Conservation (phyloP, 2,329 filamentous ascomycete genomes). For the Aureobasidium sp. region DNA sequence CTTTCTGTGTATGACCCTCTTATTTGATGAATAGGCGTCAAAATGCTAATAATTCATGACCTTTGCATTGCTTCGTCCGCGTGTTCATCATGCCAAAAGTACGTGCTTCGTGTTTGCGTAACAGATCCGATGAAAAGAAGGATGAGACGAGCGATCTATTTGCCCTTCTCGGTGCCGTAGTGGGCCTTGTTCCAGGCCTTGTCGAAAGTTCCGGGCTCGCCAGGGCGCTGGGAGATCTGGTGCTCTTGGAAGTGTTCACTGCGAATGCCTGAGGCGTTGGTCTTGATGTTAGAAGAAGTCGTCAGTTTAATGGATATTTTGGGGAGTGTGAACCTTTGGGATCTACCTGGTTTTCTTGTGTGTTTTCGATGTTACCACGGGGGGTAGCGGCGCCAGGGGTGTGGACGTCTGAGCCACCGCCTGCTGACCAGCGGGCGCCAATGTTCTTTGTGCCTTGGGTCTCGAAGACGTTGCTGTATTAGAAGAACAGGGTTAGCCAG, state of each 20-base stretch:
- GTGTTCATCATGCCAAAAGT: neutral
- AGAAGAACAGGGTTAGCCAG: neutral
- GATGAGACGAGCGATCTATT: conserved; percentile 17
- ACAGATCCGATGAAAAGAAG: neutral
- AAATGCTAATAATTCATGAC: neutral
- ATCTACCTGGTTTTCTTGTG: conserved; percentile 18
- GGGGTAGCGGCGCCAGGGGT: conserved; percentile 26
- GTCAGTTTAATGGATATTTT: neutral
- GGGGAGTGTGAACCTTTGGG: conserved; percentile 15
- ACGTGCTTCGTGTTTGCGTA: neutral
- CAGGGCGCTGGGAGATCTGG: conserved; percentile 22
- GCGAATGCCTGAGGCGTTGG: conserved; percentile 18
- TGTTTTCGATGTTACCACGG: conserved; percentile 22
- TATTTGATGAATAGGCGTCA: neutral
- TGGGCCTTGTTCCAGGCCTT: conserved; percentile 24
- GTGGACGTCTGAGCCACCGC: conserved; percentile 27
- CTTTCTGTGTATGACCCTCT: neutral
- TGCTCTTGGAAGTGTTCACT: conserved; percentile 25
- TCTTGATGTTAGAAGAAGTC: neutral
- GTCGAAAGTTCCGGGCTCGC: conserved; percentile 17
- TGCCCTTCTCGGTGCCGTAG: conserved; percentile 28
- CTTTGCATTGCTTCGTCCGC: neutral
- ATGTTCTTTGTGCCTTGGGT: conserved; percentile 28
- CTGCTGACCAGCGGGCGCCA: conserved; percentile 25
- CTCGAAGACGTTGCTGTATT: conserved; percentile 22